phyloP scores from a whole-genome alignment of 345 rosid genomes.

The Microcos paniculata region DNA sequence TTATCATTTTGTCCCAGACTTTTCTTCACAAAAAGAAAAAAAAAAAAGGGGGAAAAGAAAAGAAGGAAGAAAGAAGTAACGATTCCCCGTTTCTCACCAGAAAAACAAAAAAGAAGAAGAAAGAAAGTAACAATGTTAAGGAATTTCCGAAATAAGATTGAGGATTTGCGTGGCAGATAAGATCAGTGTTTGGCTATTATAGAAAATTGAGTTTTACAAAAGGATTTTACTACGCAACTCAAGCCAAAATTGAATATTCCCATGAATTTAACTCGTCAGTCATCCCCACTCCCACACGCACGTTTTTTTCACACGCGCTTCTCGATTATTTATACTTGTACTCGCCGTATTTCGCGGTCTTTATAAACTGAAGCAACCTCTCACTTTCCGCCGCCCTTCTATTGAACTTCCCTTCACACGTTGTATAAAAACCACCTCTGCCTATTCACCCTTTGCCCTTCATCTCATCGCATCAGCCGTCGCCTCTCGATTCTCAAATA shows the following conservation, averaged over 20 bases:
- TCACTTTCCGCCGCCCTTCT: slow-evolving; percentile 13
- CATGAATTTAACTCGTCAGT: not conserved
- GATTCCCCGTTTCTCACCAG: too few relatives aligned
- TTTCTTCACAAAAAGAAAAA: not conserved
- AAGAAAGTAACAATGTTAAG: too few relatives aligned
- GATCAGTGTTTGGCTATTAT: too few relatives aligned
- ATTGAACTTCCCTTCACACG: not conserved
- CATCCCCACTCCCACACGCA: not conserved
- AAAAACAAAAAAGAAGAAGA: too few relatives aligned
- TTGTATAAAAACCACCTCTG: not conserved
- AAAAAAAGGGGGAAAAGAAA: not conserved
- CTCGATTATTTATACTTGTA: not conserved
- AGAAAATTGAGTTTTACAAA: not conserved
- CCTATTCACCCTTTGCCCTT: not conserved
- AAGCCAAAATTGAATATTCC: not conserved
- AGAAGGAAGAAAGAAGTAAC: too few relatives aligned
- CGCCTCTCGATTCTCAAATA: not conserved
- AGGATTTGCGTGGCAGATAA: not conserved
- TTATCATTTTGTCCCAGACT: not conserved
- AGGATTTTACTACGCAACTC: not conserved
- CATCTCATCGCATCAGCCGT: not conserved
- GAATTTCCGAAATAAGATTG: too few relatives aligned
- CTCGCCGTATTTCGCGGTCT: not conserved
- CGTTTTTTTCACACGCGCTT: not conserved
- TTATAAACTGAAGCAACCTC: not conserved